Conservation (phyloP, 192 early-diverging fungal species). For the Umbelopsis vinacea region DNA sequence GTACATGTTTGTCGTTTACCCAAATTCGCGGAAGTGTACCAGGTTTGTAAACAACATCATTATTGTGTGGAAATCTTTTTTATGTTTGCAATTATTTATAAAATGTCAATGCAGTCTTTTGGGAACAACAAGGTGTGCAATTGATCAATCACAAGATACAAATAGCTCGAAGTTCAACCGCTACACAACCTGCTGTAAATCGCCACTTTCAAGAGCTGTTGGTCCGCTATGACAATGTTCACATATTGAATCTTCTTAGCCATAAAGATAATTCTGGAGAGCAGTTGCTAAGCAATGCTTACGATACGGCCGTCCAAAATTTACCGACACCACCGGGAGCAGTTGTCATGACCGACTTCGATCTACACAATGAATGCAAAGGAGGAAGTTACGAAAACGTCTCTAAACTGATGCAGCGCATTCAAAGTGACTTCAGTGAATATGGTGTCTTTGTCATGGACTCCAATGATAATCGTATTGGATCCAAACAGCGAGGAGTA, state of each 20-base stretch:
- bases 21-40: slow-evolving; percentile 89
- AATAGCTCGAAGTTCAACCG: slow-evolving; percentile 78
- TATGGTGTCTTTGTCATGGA: slow-evolving; percentile 77
- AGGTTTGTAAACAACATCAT: slow-evolving; percentile 37
- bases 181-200: slow-evolving; percentile 82
- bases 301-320: slow-evolving; percentile 52
- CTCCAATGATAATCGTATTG: slow-evolving; percentile 53
- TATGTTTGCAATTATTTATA: background rate
- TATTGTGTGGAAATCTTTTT: background rate
- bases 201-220: slow-evolving; percentile 77
- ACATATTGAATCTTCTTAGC: slow-evolving; percentile 80
- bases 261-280: slow-evolving; percentile 73
- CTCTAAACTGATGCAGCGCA: slow-evolving; percentile 54
- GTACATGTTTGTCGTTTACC: slow-evolving; percentile 72
- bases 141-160: slow-evolving; percentile 83
- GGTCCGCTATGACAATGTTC: slow-evolving; percentile 73
- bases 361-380: slow-evolving; percentile 82
- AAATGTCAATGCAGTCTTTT: slow-evolving; percentile 68
- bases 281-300: slow-evolving; percentile 69
- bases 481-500: slow-evolving; percentile 79
- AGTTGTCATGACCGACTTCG: slow-evolving; percentile 75
- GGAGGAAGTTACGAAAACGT: slow-evolving; percentile 81
- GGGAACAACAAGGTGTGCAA: slow-evolving; percentile 94
- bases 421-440: slow-evolving; percentile 55
- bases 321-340: slow-evolving; percentile 50